These are phyloP conservation scores for Amanita muscaria DNA, from an alignment of 768 basidiomycete species.

Conservation along the genomic window DNA sequence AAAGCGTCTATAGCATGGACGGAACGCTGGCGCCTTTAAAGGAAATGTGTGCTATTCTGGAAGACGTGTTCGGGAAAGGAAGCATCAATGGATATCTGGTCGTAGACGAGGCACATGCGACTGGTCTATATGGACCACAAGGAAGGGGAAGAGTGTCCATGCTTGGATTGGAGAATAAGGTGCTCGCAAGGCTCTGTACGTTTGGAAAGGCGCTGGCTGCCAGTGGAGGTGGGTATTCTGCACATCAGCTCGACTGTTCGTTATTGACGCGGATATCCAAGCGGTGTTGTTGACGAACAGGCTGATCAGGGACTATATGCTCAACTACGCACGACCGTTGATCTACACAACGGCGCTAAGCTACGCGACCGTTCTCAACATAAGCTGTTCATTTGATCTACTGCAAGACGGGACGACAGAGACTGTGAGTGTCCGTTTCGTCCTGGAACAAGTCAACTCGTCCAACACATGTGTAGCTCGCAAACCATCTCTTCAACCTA, in stretches of 20 bases:
- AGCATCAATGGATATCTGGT: slow-evolving; percentile 59
- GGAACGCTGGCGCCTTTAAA: slow-evolving; percentile 77
- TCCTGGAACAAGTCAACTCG: background rate
- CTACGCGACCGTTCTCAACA: slow-evolving; percentile 65
- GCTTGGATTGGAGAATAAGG: slow-evolving; percentile 60
- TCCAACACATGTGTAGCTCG: background rate
- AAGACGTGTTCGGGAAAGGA: slow-evolving; percentile 44
- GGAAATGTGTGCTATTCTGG: slow-evolving; percentile 55
- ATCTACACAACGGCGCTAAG: slow-evolving; percentile 88
- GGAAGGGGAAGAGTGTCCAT: slow-evolving; percentile 69
- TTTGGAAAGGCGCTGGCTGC: slow-evolving; percentile 89
- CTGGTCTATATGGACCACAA: slow-evolving; percentile 75
- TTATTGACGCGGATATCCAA: too few species aligned
- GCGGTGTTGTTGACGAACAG: slow-evolving; percentile 72
- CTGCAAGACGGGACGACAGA: slow-evolving; percentile 60
- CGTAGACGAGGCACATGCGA: slow-evolving; percentile 92
- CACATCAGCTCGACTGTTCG: too few species aligned
- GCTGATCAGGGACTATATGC: slow-evolving; percentile 70
- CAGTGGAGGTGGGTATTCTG: slow-evolving; percentile 61
- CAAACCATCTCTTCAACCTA: slow-evolving; percentile 36
- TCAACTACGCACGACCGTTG: slow-evolving; percentile 87
- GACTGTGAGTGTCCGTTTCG: slow-evolving; percentile 37
- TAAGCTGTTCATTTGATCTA: slow-evolving; percentile 73
- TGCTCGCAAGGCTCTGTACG: slow-evolving; percentile 77
- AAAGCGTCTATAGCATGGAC: slow-evolving; percentile 94